phyloP scores from a whole-genome alignment of 768 basidiomycete genomes.

The Mrakia blollopis region DNA sequence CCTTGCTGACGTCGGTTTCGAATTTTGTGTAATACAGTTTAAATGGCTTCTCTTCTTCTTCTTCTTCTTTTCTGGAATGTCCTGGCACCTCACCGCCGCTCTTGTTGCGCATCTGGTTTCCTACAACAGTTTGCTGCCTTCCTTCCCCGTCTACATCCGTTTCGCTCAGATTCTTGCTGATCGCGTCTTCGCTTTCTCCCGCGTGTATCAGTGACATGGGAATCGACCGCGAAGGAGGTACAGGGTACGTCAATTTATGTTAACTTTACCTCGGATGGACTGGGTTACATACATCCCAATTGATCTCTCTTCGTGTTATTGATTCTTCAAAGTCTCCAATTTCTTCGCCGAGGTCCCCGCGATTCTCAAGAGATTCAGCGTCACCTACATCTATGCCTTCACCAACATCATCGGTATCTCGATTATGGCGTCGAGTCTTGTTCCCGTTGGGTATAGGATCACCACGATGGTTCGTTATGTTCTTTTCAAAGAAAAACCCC shows the following conservation, averaged over 20 bases:
- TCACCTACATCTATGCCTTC: conserved; percentile 23
- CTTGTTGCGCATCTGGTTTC: conserved; percentile 41
- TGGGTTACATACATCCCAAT: background rate
- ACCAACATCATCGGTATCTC: conserved; percentile 24
- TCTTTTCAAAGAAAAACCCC: background rate
- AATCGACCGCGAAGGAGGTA: conserved; percentile 31
- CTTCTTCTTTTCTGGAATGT: conserved; percentile 30
- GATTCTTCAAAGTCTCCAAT: conserved; percentile 15
- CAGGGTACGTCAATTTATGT: background rate
- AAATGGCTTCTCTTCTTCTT: conserved; percentile 24
- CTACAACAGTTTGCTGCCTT: conserved; percentile 25
- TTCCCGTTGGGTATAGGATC: conserved; percentile 29
- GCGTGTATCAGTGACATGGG: conserved; percentile 21
- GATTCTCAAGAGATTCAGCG: conserved; percentile 29
- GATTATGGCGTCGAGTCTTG: conserved; percentile 25
- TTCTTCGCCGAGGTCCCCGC: conserved; percentile 33
- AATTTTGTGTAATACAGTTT: background rate
- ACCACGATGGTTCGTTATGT: conserved; percentile 1
- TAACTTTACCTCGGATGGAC: background rate
- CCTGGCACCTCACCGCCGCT: conserved; percentile 30
- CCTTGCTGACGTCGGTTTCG: background rate
- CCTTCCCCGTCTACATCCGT: background rate
- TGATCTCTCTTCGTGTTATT: background rate
- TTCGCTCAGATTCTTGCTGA: background rate
- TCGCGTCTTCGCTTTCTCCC: background rate